Evolutionary conservation across 306 rosid genomes (phyloP), one percentile per base, ranked within the genome.

Genomic region (Sesbania bispinosa): DNA sequence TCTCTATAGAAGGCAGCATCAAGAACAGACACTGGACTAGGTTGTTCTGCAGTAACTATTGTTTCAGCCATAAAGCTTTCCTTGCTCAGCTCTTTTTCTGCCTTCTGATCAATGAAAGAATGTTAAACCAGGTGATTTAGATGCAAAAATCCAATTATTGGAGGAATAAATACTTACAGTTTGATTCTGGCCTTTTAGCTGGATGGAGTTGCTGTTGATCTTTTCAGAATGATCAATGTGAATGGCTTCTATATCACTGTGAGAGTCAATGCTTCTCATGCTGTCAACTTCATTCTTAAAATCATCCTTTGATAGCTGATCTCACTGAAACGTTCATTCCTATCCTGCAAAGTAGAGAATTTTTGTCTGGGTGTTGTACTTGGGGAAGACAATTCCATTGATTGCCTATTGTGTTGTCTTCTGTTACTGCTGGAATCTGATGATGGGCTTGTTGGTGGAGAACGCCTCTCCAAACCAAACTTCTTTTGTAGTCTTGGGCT

Each of bases 21-120:
- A 52, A 95, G 99, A 75, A 95, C 99, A 26, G 99, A 95, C 72
- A 89, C 83, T 16, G 99, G 99, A 76, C 97, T 95, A 57, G 92
- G 97, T 77, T 91, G 96, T 73, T 91, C 99, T 21, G 83, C 68
- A 30, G 77, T 82, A 73, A 71, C 74, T 75, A 51, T 79, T 42
- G 77, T 67, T 77, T 83, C 88, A 60, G 77, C 81, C 50, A 18
- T 64, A 46, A 61, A 52, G 68, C 74, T 63, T 58, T 80, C 79
- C 55, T 75, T 67, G 73, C 71, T 63, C 64, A 74, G 58, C 50
- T 73, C 87, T 53, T 71, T 33, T 27, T 47, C 80, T 21, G 67
- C 76, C 63, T 74, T 80, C 90, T 93, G 89, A 47, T 69, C 67
- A 78, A 79, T 61, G 76, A 54, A 67, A 77, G 9, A 32, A 68